A percentile compares a stretch with the other conserved stretches of the same genome.
Conservation (phyloP, 345 rosid genomes). For the Xanthoceras sorbifolium region DNA sequence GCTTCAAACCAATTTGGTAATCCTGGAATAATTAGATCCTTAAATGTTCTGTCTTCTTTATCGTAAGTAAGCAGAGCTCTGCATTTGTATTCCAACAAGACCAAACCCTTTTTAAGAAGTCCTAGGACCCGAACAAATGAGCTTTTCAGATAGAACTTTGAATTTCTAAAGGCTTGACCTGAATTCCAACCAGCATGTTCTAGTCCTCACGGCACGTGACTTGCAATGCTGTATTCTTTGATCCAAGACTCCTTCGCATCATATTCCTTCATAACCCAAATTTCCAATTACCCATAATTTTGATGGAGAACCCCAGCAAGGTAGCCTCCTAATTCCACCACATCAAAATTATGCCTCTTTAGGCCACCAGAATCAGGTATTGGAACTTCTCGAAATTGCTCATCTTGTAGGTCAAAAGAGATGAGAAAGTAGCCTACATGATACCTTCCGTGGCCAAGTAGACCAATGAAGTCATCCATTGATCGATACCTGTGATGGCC, state of each 20-base stretch:
- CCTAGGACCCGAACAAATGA: constrained; percentile 48
- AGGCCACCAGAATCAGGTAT: constrained; percentile 11
- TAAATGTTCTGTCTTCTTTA: constrained; percentile 53
- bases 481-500: constrained; percentile 21
- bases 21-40: constrained; percentile 55
- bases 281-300: neutral
- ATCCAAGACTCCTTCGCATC: constrained; percentile 33
- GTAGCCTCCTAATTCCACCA: constrained; percentile 23
- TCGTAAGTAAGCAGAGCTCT: constrained; percentile 64
- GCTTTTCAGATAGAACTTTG: neutral
- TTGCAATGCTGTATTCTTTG: constrained; percentile 22
- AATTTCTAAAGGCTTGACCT: neutral
- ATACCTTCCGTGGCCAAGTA: neutral
- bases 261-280: constrained; percentile 34
- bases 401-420: constrained; percentile 30
- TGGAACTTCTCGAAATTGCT: constrained; percentile 25
- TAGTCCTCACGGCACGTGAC: constrained; percentile 20
- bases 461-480: constrained; percentile 42
- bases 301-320: constrained; percentile 23
- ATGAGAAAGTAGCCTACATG: neutral
- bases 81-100: constrained; percentile 72
- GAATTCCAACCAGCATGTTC: neutral
- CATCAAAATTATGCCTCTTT: neutral
- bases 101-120: constrained; percentile 56
- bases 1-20: constrained; percentile 68